These are phyloP conservation scores for Metarhizium humberi DNA, from an alignment of 2,329 filamentous ascomycete genomes.

Conservation along the genomic window DNA sequence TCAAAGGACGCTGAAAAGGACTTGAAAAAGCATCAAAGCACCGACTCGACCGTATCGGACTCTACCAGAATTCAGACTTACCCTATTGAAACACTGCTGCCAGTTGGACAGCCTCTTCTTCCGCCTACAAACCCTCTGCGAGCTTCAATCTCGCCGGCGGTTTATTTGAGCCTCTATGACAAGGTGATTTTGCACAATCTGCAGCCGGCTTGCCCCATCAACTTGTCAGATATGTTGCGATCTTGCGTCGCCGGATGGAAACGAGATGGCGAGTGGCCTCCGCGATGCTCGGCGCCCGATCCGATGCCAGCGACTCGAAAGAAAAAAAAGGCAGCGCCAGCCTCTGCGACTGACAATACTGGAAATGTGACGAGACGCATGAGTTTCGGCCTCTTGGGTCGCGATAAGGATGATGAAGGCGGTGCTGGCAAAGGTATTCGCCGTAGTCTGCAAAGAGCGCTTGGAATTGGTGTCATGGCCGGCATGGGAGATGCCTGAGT, in stretches of 20 bases:
- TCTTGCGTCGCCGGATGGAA: constrained; percentile 89
- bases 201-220: constrained; percentile 81
- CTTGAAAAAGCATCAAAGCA: constrained; percentile 21
- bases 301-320: constrained; percentile 26
- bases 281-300: constrained; percentile 33
- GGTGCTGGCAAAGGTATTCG: constrained; percentile 30
- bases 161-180: constrained; percentile 78
- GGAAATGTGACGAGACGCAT: constrained; percentile 29
- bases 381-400: constrained; percentile 37
- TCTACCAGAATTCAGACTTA: constrained; percentile 19
- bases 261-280: constrained; percentile 87
- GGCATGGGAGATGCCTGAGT: background rate
- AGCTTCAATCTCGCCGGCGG: constrained; percentile 60
- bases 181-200: constrained; percentile 76
- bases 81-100: constrained; percentile 56
- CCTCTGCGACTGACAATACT: constrained; percentile 14
- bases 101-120: constrained; percentile 63
- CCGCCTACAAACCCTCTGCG: constrained; percentile 68
- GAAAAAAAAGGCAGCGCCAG: constrained; percentile 24
- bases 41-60: constrained; percentile 22
- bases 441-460: constrained; percentile 35
- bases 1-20: constrained; percentile 26
- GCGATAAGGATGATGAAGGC: constrained; percentile 26
- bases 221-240: constrained; percentile 69
- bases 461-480: constrained; percentile 26